These are phyloP conservation scores for Bretziella fagacearum DNA, from an alignment of 2,329 filamentous ascomycete genomes.

Conservation along the genomic window DNA sequence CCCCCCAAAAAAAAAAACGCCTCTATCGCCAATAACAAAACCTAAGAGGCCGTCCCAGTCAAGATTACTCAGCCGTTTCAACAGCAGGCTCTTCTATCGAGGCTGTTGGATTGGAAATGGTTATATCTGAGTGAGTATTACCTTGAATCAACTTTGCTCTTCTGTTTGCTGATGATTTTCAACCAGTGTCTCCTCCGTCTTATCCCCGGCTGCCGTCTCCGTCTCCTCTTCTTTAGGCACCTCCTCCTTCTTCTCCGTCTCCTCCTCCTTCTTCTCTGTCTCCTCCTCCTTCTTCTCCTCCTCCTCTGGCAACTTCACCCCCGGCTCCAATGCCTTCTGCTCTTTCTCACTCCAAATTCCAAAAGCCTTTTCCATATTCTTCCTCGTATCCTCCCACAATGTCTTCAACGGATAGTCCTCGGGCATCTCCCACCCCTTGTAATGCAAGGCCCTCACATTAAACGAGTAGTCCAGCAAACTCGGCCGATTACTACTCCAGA, in stretches of 20 bases:
- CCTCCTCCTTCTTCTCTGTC: background rate
- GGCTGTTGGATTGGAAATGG: too few relatives aligned
- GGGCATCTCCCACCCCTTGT: conserved; percentile 13
- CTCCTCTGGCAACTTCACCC: background rate
- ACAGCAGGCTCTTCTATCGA: too few relatives aligned
- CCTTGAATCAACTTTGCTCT: too few relatives aligned
- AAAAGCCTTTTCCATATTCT: background rate
- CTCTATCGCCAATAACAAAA: too few relatives aligned
- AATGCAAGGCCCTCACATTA: conserved; percentile 12
- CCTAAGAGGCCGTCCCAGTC: too few relatives aligned
- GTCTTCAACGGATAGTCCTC: conserved; percentile 2
- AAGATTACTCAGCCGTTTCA: too few relatives aligned
- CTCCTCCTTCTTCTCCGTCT: too few relatives aligned
- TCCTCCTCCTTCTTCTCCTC: background rate
- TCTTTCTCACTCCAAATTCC: background rate
- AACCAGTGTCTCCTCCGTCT: background rate
- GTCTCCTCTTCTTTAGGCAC: too few relatives aligned
- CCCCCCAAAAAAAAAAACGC: too few relatives aligned
- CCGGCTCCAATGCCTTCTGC: background rate
- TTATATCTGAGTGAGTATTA: too few relatives aligned
- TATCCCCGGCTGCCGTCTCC: too few relatives aligned
- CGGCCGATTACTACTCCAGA: conserved; percentile 13
- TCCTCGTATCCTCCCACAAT: conserved; percentile 8
- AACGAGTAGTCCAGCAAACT: conserved; percentile 9
- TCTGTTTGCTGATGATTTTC: too few relatives aligned